These are phyloP conservation scores for Gaeumannomyces sp. DNA, from an alignment of 2,329 filamentous ascomycete genomes.

Conservation along the genomic window DNA sequence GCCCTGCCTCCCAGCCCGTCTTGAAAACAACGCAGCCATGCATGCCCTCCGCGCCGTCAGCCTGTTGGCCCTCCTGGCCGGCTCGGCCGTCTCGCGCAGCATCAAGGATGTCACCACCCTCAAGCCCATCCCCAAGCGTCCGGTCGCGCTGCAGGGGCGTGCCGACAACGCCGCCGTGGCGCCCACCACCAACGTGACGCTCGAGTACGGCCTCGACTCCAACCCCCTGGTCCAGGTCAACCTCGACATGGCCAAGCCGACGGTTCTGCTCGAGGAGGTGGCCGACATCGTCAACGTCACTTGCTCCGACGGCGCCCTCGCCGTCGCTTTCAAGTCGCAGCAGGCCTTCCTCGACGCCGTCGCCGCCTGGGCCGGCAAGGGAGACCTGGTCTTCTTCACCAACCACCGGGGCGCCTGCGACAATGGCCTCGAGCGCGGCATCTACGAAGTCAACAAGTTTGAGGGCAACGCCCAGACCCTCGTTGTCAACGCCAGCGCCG, in stretches of 20 bases:
- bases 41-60: neutral
- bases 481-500: conserved; percentile 25
- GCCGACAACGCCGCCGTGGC: conserved; percentile 1
- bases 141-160: neutral
- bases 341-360: conserved; percentile 19
- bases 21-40: neutral
- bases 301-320: conserved; percentile 22
- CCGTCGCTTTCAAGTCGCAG: conserved; percentile 22
- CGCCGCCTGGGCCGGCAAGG: conserved; percentile 19
- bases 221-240: conserved; percentile 17
- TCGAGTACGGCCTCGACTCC: conserved; percentile 13
- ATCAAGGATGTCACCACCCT: conserved; percentile 9
- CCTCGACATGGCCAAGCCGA: conserved; percentile 22
- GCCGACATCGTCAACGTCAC: conserved; percentile 23
- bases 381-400: conserved; percentile 31
- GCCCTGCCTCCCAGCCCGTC: neutral
- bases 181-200: conserved; percentile 11
- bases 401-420: conserved; percentile 36
- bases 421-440: conserved; percentile 30
- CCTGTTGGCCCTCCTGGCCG: conserved; percentile 9
- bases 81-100: conserved; percentile 2
- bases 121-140: conserved; percentile 8
- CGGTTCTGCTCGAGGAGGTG: conserved; percentile 27
- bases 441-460: conserved; percentile 29
- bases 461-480: conserved; percentile 21